These are phyloP conservation scores for Aspergillus steynii DNA, from an alignment of 495 filamentous ascomycete species.

Conservation along the genomic window DNA sequence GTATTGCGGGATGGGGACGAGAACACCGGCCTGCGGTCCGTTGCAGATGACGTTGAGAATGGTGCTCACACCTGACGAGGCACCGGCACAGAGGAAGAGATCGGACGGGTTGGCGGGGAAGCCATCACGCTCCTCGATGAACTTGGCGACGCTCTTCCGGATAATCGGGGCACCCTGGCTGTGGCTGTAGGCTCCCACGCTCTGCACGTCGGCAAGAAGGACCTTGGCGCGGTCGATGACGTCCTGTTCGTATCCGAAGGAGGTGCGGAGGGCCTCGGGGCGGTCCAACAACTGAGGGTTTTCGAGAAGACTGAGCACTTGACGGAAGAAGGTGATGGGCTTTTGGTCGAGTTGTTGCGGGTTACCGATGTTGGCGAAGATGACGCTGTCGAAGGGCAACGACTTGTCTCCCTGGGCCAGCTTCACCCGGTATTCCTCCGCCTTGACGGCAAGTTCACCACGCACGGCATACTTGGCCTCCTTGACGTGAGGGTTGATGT, in stretches of 20 bases:
- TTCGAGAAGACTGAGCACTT: slow-evolving; percentile 92
- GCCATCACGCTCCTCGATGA: slow-evolving; percentile 89
- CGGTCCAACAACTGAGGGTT: slow-evolving; percentile 82
- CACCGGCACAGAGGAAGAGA: slow-evolving; percentile 86
- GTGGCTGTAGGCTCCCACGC: slow-evolving; percentile 94
- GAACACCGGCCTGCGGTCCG: slow-evolving; percentile 73
- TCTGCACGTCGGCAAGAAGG: slow-evolving; percentile 79
- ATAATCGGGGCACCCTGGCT: slow-evolving; percentile 85
- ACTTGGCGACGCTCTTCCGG: slow-evolving; percentile 84
- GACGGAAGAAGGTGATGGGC: slow-evolving; percentile 97
- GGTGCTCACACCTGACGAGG: slow-evolving; percentile 91
- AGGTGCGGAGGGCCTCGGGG: slow-evolving; percentile 62
- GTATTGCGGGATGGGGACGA: slow-evolving; percentile 97
- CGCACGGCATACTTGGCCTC: slow-evolving; percentile 94
- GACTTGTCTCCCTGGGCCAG: slow-evolving; percentile 59
- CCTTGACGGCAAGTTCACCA: slow-evolving; percentile 87
- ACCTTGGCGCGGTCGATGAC: slow-evolving; percentile 80
- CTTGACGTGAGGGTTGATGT: slow-evolving; percentile 87
- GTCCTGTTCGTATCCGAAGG: slow-evolving; percentile 80
- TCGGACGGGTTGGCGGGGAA: slow-evolving; percentile 73
- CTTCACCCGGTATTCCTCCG: slow-evolving; percentile 80
- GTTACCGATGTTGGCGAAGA: slow-evolving; percentile 98
- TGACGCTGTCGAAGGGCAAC: slow-evolving; percentile 85
- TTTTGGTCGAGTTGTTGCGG: slow-evolving; percentile 98
- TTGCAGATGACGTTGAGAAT: slow-evolving; percentile 87